Evolutionary conservation across 73 alveolate genomes (phyloP), one percentile per base, ranked within the genome.

Genomic region (Symbiodinium pilosum): DNA sequence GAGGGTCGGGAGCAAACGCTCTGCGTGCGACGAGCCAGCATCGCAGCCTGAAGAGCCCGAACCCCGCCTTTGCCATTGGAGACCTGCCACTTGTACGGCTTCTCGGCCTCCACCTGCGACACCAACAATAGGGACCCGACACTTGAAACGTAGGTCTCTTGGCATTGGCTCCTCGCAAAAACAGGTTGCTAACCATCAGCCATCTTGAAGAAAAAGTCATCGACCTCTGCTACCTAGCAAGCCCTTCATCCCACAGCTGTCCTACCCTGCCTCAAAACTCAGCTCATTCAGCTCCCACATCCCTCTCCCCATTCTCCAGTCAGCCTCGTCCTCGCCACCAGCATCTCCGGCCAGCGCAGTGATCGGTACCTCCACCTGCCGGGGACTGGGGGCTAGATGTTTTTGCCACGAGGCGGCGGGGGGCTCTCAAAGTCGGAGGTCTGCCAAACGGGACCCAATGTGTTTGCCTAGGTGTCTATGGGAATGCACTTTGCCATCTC

Each of bases 81-180:
- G 75, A 68, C 96, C 96, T 91, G 96, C 96, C 96, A 91, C 96
- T 91, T 91, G 96, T 91, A 91, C 18, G 96, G 96, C 87, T 91
- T 68, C 54, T 64, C 87, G 52, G 43, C 96, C 69, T 69, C 96
- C 81, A 64, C 81, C 81, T 64, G 77, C 39, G 6, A 14, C 41
- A 26, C 40, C n/a, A 7, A 21, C n/a, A 54, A n/a, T n/a, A n/a
- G n/a, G n/a, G n/a, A n/a, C n/a, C n/a, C n/a, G n/a, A n/a, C n/a
- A n/a, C n/a, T n/a, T 47, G 59, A 47, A 47, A 47, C 59, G 59
- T 6, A 47, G 59, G 59, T n/a, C n/a, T n/a, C n/a, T n/a, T n/a
- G n/a, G n/a, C n/a, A n/a, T n/a, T n/a, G n/a, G n/a, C n/a, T n/a
- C n/a, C n/a, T n/a, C n/a, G n/a, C n/a, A n/a, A n/a, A n/a, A n/a